Conservation (phyloP, 2,329 filamentous ascomycete genomes). For the Monosporascus sp. region DNA sequence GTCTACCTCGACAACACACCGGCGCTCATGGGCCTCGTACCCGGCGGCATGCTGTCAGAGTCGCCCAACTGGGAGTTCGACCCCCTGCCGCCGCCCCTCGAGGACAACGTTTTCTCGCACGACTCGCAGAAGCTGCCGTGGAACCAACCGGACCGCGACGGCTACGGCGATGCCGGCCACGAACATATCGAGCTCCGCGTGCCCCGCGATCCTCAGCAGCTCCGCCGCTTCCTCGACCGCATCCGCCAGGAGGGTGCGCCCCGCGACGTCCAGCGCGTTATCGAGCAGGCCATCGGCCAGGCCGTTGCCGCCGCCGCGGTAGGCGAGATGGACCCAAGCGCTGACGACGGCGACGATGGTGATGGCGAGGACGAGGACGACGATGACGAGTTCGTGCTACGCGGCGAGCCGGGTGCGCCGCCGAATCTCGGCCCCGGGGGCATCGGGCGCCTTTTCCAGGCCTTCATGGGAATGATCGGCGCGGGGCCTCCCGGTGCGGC, state of each 20-base stretch:
- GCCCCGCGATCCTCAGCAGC: conserved; percentile 6
- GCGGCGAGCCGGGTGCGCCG: neutral
- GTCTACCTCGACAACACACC: conserved; percentile 73
- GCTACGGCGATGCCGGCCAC: neutral
- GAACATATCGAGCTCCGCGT: neutral
- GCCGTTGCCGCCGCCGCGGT: conserved; percentile 5
- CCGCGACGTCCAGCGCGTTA: conserved; percentile 10
- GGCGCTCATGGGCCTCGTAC: conserved; percentile 63
- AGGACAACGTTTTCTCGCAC: conserved; percentile 46
- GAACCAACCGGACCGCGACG: conserved; percentile 18
- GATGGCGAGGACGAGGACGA: neutral
- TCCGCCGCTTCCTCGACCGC: conserved; percentile 14
- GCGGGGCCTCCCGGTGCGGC: neutral
- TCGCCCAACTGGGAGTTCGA: conserved; percentile 73
- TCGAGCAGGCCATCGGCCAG: conserved; percentile 15
- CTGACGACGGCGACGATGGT: conserved; percentile 11
- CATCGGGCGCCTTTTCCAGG: conserved; percentile 5
- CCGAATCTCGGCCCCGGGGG: neutral
- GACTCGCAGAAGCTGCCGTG: conserved; percentile 39
- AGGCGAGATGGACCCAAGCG: conserved; percentile 6
- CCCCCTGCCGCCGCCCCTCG: conserved; percentile 65
- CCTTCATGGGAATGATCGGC: conserved; percentile 14
- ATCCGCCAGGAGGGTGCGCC: conserved; percentile 15
- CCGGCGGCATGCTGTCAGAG: conserved; percentile 56
- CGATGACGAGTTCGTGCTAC: neutral